Evolutionary conservation across 495 filamentous ascomycete species (phyloP).

Genomic region (Chlorociboria aeruginascens): DNA sequence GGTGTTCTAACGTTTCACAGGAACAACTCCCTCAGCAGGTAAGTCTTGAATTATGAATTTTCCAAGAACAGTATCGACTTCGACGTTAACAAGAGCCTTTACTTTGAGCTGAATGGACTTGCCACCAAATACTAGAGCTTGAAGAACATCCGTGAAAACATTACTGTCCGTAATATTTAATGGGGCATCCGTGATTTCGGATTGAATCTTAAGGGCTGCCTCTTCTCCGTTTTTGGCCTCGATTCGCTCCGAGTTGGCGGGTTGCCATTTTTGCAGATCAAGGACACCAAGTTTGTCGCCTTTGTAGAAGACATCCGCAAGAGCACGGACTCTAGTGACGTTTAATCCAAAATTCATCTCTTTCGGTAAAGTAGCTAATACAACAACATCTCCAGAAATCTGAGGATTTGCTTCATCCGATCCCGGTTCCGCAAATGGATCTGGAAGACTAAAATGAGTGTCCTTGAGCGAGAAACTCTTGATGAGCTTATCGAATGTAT

Average conservation of each 20-base stretch:
- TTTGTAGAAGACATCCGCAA: slow-evolving; percentile 67
- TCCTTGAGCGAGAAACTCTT: slow-evolving; percentile 75
- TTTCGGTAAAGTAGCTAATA: slow-evolving; percentile 60
- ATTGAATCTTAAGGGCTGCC: slow-evolving; percentile 54
- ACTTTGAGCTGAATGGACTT: slow-evolving; percentile 53
- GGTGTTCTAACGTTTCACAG: slow-evolving; percentile 63
- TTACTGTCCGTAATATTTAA: slow-evolving; percentile 66
- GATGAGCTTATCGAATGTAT: slow-evolving; percentile 67
- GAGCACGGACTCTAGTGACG: slow-evolving; percentile 61
- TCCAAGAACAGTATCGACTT: slow-evolving; percentile 68
- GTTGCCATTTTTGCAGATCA: slow-evolving; percentile 69
- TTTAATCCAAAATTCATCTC: slow-evolving; percentile 76
- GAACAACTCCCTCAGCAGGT: slow-evolving; percentile 73
- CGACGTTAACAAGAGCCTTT: slow-evolving; percentile 72
- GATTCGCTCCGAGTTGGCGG: slow-evolving; percentile 64
- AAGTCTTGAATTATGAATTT: slow-evolving; percentile 66
- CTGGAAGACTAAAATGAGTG: slow-evolving; percentile 72
- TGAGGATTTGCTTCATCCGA: slow-evolving; percentile 62
- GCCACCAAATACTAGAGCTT: slow-evolving; percentile 60
- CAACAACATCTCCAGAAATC: slow-evolving; percentile 71
- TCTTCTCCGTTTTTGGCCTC: slow-evolving; percentile 33
- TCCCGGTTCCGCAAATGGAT: slow-evolving; percentile 61
- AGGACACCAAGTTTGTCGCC: slow-evolving; percentile 63
- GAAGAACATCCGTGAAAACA: slow-evolving; percentile 63
- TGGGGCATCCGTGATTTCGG: slow-evolving; percentile 63